Evolutionary conservation across 768 basidiomycete species (phyloP).

Genomic region (Baorangia bicolor): DNA sequence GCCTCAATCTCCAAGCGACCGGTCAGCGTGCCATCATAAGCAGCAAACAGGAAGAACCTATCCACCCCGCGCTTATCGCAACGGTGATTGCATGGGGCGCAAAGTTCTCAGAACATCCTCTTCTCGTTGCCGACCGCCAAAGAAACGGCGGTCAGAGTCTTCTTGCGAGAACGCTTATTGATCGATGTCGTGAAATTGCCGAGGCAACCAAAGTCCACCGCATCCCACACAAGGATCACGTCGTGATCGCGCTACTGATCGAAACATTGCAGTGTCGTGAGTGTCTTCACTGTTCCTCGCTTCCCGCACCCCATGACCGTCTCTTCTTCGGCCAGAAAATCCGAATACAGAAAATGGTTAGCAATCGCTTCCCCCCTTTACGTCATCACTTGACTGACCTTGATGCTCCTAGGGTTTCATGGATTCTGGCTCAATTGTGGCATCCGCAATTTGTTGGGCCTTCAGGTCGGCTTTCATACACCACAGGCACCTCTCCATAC

Average conservation of each 20-base stretch:
- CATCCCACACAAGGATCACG: slow-evolving; percentile 73
- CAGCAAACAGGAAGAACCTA: slow-evolving; percentile 39
- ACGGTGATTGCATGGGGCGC: slow-evolving; percentile 90
- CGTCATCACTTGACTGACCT: slow-evolving; percentile 18
- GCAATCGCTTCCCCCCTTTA: slow-evolving; percentile 14
- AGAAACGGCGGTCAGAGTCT: slow-evolving; percentile 70
- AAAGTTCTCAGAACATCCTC: slow-evolving; percentile 89
- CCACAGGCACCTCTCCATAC: slow-evolving; percentile 5
- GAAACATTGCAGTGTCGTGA: slow-evolving; percentile 87
- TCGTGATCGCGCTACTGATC: slow-evolving; percentile 77
- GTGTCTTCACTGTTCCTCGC: slow-evolving; percentile 33
- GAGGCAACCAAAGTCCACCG: slow-evolving; percentile 88
- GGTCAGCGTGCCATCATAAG: slow-evolving; percentile 22
- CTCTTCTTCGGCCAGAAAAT: slow-evolving; percentile 49
- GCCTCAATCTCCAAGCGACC: slow-evolving; percentile 48
- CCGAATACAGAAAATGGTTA: slow-evolving; percentile 70
- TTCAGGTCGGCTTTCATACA: slow-evolving; percentile 49
- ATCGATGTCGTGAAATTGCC: slow-evolving; percentile 81
- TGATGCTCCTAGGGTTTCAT: slow-evolving; percentile 61
- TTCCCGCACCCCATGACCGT: slow-evolving; percentile 7
- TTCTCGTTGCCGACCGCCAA: slow-evolving; percentile 75
- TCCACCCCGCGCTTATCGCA: slow-evolving; percentile 77
- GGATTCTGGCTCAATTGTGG: slow-evolving; percentile 82
- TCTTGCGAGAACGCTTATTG: slow-evolving; percentile 73
- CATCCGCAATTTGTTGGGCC: slow-evolving; percentile 74